Evolutionary conservation across 176 grass and related monocot genomes (phyloP).

Genomic region (Themeda triandra): DNA sequence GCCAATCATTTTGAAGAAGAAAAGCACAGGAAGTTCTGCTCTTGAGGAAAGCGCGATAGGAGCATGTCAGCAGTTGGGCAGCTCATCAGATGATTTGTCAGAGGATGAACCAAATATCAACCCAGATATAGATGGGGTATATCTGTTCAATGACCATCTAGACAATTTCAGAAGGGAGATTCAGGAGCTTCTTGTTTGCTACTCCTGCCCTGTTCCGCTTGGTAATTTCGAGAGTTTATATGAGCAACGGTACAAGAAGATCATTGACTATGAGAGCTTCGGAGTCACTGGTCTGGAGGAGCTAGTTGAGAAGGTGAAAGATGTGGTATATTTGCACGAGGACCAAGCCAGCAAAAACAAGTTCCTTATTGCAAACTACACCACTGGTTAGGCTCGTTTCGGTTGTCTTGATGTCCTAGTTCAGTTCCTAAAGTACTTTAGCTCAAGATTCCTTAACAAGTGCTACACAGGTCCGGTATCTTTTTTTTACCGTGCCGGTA

Average conservation of each 20-base stretch:
- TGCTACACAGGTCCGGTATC: slow-evolving; percentile 4
- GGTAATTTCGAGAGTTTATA: slow-evolving; percentile 55
- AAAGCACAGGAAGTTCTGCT: slow-evolving; percentile 46
- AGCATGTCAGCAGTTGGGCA: slow-evolving; percentile 45
- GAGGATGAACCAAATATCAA: slow-evolving; percentile 63
- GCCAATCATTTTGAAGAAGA: slow-evolving; percentile 60
- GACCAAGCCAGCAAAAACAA: slow-evolving; percentile 50
- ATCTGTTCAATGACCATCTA: slow-evolving; percentile 51
- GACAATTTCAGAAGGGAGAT: slow-evolving; percentile 64
- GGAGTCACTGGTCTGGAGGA: slow-evolving; percentile 66
- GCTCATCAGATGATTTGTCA: slow-evolving; percentile 75
- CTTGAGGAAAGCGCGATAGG: slow-evolving; percentile 28
- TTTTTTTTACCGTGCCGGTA: slow-evolving; percentile 32
- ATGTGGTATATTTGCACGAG: slow-evolving; percentile 56
- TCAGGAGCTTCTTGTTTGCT: slow-evolving; percentile 91
- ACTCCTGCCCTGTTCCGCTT: slow-evolving; percentile 63
- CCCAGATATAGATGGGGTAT: slow-evolving; percentile 32
- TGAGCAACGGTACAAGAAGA: slow-evolving; percentile 86
- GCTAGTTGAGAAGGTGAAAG: slow-evolving; percentile 69
- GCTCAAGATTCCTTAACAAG: slow-evolving; percentile 1
- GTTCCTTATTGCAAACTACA: slow-evolving; percentile 56
- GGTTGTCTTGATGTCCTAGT: slow-evolving; percentile 11
- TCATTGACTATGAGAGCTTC: slow-evolving; percentile 56
- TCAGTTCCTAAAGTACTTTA: slow-evolving; percentile 22
- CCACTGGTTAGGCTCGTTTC: slow-evolving; percentile 4